Base-by-base conservation (phyloP, 345 rosid species). In the Citrus sp. region DNA sequence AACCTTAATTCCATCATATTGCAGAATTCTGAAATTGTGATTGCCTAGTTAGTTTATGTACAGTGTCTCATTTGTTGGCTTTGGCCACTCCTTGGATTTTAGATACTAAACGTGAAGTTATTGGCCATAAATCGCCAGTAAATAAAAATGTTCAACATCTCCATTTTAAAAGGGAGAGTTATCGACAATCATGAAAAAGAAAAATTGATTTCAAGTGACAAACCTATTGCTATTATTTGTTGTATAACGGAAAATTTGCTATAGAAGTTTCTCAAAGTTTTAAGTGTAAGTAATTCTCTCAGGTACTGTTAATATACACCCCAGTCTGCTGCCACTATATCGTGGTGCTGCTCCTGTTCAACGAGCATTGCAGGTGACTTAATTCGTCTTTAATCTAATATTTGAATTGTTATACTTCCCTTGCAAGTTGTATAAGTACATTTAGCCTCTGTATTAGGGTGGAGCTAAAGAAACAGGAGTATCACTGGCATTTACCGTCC, bases 261-360 rank as follows among this genome's bases (percentile, higher is more conserved):
- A 14, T 19, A 6, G 54, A 65, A 64, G 42, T 19, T 4, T 72
- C 55, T 62, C 25, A 77, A 74, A 24, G 71, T 62, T 14, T 14
- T 32, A 37, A 68, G 30, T 77, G 22, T 46, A 40, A 60, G 22
- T 46, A 40, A 60, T 70, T 28, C 83, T 82, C 70, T 74, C 90
- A 96, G 98, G 99, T 78, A 96, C 97, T 0, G 97, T 96, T 78
- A 96, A 96, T 72, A 85, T 96, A 84, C 99, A 94, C 76, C 99
- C 98, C 59, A 96, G 98, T 87, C 84, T 96, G 81, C 80, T 96
- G 42, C 99, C 98, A 0, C 75, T 87, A 38, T 95, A 95, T 68
- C 97, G 97, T 79, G 98, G 99, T 62, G 99, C 97, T 85, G 97
- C 99, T 82, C 97, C 97, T 73, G 98, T 92, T 82, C 99, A 96